phyloP scores from a whole-genome alignment of 176 grass and related monocot species.

The Rhynchospora breviuscula region DNA sequence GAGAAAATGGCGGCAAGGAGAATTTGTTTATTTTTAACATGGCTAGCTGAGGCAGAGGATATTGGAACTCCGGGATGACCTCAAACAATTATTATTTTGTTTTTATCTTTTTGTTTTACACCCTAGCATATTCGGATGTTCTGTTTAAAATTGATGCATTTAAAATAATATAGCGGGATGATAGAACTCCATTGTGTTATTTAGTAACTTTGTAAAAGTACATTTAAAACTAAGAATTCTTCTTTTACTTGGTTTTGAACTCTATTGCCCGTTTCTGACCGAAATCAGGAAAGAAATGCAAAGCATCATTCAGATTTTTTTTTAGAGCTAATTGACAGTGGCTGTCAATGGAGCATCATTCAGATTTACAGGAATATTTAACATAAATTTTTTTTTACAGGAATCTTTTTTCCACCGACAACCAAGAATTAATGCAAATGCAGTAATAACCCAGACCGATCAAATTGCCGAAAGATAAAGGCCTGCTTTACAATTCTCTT shows the following conservation, averaged over 20 bases:
- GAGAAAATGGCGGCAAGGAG: neutral
- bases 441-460: neutral
- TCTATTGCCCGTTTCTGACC: neutral
- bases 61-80: neutral
- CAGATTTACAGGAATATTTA: neutral
- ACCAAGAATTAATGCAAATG: neutral
- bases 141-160: no score
- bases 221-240: no score
- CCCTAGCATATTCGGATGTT: no score
- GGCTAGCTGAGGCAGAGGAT: neutral
- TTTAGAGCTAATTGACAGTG: no score
- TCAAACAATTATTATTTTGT: neutral
- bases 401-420: neutral
- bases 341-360: no score
- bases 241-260: neutral
- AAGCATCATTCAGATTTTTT: neutral
- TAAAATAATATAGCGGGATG: no score
- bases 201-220: no score
- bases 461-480: conserved; percentile 5
- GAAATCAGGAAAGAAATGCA: neutral
- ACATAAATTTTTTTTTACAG: no score
- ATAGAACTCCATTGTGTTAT: no score
- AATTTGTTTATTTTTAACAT: neutral
- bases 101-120: no score
- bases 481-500: neutral